Evolutionary conservation across 768 basidiomycete species (phyloP), one percentile per base, ranked within the genome.

Genomic region (Suillus ampliporus): DNA sequence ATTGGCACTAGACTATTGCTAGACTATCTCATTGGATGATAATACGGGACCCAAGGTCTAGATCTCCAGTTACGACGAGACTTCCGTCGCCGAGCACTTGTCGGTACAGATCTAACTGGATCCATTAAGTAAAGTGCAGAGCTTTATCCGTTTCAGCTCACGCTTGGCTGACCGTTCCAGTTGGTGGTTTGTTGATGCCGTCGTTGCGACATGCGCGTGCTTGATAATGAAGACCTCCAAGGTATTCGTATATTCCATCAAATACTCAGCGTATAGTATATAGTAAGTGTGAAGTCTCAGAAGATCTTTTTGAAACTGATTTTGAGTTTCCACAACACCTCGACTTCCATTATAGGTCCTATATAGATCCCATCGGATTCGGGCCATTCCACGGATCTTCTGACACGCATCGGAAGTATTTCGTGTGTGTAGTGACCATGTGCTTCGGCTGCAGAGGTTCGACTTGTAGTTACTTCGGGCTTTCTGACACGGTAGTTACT

Each of bases 301-400:
- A 40, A 40, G 37, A 38, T 56, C 17, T 23, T 40, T 56, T 56
- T 56, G 9, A 56, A 26, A 26, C 23, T 19, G 17, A 11, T 37
- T 54, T 53, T 21, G 34, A 17, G 37, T 38, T 38, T 38, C n/a
- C 23, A 17, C 53, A 54, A 28, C 26, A 50, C 26, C 26, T 37
- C 9, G 17, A 40, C 38, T 56, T 56, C 53, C 53, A 54, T 54
- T 23, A 54, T 54, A 23, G 35, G 54, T 38, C 54, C 23, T 38
- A 38, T 23, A 54, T 54, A 23, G 35, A 37, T 38, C 54, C 23
- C 26, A 38, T 38, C 4, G 3, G 23, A 38, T 17, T 31, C 31
- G 14, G 15, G 40, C 35, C 8, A 17, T 26, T 56, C 23, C 37
- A 26, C 37, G 15, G 53, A 56, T 56, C 53, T 56, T 56, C 23